phyloP scores from a whole-genome alignment of 805 yeast genomes.

The Kregervanrija fluxuum region DNA sequence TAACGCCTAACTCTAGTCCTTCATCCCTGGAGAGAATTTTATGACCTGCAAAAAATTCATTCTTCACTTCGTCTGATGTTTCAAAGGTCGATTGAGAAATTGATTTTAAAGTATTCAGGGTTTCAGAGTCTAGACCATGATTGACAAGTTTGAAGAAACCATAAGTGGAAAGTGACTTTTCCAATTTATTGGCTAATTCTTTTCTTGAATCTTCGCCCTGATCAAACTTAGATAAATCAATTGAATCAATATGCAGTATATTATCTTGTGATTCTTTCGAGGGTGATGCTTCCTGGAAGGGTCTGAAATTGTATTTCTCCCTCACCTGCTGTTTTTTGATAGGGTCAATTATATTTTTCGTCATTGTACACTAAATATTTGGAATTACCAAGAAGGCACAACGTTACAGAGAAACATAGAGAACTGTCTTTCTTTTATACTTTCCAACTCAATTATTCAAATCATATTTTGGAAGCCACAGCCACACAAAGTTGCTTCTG shows the following conservation, averaged over 20 bases:
- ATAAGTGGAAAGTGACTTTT: slow-evolving; percentile 32
- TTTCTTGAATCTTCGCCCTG: slow-evolving; percentile 26
- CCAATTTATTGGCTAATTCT: slow-evolving; percentile 31
- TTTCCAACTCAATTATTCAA: too few species aligned
- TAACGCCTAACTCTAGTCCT: slow-evolving; percentile 32
- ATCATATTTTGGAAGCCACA: too few species aligned
- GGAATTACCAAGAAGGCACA: too few species aligned
- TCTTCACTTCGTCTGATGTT: slow-evolving; percentile 33
- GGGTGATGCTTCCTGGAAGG: slow-evolving; percentile 24
- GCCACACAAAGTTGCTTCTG: too few species aligned
- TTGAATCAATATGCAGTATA: slow-evolving; percentile 25
- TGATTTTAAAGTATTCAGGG: slow-evolving; percentile 29
- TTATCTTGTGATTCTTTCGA: slow-evolving; percentile 12
- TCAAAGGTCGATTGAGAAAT: slow-evolving; percentile 35
- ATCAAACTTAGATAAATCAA: slow-evolving; percentile 32
- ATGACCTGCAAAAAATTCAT: slow-evolving; percentile 32
- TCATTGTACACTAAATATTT: too few species aligned
- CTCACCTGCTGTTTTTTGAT: slow-evolving; percentile 8
- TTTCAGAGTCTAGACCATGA: slow-evolving; percentile 31
- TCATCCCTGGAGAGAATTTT: slow-evolving; percentile 19
- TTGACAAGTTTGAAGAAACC: slow-evolving; percentile 38
- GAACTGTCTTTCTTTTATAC: too few species aligned
- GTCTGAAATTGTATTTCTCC: slow-evolving; percentile 25
- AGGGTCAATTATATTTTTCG: not conserved
- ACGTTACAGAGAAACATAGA: too few species aligned